Conservation (phyloP, 2,329 filamentous ascomycete genomes). For the Ceratocystis variospora region DNA sequence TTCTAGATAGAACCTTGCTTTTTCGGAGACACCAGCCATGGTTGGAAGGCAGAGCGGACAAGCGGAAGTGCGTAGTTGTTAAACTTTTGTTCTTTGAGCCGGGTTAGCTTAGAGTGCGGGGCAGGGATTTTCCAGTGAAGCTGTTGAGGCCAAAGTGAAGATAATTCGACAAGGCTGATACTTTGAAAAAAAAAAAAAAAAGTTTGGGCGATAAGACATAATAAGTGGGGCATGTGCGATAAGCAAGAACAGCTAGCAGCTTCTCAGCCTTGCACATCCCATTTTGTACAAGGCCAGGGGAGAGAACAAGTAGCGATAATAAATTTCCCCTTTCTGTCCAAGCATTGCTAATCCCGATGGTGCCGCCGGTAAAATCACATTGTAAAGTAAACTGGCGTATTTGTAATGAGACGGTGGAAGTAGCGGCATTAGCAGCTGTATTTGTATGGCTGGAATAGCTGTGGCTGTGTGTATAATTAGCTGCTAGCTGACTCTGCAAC, state of each 20-base stretch:
- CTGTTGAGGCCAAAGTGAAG: not conserved
- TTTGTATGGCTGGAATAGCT: not conserved
- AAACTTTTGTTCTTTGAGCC: too few relatives aligned
- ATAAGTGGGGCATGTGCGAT: conserved; percentile 11
- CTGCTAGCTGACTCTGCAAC: not conserved
- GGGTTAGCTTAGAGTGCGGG: not conserved
- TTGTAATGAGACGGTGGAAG: too few relatives aligned
- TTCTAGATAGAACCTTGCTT: conserved; percentile 90
- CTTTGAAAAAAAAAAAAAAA: conserved; percentile 15
- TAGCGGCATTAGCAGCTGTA: too few relatives aligned
- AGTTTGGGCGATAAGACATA: conserved; percentile 11
- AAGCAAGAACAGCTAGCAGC: not conserved
- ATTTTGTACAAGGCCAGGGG: too few relatives aligned
- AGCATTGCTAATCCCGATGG: not conserved
- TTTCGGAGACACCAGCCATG: conserved; percentile 80
- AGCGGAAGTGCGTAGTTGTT: not conserved
- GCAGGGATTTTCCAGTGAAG: not conserved
- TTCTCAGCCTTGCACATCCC: conserved; percentile 19
- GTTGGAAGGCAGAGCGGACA: not conserved
- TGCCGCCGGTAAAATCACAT: not conserved
- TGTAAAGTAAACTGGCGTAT: too few relatives aligned
- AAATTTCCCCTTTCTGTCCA: too few relatives aligned
- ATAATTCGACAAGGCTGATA: conserved; percentile 21
- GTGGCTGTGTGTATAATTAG: not conserved
- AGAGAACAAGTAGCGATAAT: too few relatives aligned